Conservation (phyloP, 176 grass and related monocot genomes). For the Eremochloa ophiuroides region DNA sequence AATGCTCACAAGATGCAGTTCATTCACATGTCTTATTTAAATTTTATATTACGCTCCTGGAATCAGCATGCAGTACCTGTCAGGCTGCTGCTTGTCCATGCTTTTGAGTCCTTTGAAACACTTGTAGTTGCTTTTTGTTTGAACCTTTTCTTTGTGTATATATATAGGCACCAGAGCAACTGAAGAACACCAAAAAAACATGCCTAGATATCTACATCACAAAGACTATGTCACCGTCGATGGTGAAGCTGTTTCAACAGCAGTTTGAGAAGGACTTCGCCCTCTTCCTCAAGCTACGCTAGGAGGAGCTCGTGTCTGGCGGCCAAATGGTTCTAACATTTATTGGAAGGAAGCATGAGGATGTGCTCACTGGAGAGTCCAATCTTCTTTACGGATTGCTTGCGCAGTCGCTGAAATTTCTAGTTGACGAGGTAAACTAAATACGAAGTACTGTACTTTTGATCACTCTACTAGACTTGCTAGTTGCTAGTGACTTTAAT, state of each 20-base stretch:
- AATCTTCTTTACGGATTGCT: conserved; percentile 20
- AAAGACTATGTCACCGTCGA: conserved; percentile 12
- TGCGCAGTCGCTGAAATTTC: conserved; percentile 23
- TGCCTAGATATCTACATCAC: conserved; percentile 35
- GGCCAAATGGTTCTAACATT: conserved; percentile 49
- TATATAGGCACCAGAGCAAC: conserved; percentile 22
- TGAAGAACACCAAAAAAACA: background rate
- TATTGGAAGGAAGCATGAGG: conserved; percentile 28
- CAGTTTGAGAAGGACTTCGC: conserved; percentile 44
- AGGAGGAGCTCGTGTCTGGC: conserved; percentile 19
- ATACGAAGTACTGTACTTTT: background rate
- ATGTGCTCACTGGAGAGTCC: background rate
- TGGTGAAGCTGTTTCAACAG: conserved; percentile 30
- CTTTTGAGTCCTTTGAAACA: too few relatives aligned
- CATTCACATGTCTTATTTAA: too few relatives aligned
- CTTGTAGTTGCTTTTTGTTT: background rate
- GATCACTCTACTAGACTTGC: background rate
- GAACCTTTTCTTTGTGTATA: background rate
- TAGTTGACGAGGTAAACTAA: background rate
- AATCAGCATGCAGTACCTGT: background rate
- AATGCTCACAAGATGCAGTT: background rate
- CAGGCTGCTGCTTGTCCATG: too few relatives aligned
- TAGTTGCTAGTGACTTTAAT: background rate
- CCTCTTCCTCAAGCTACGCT: conserved; percentile 36
- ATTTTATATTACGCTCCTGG: too few relatives aligned